These are phyloP conservation scores for Fraxinus angustifolia DNA, from an alignment of 305 asterid genomes.

Conservation along the genomic window DNA sequence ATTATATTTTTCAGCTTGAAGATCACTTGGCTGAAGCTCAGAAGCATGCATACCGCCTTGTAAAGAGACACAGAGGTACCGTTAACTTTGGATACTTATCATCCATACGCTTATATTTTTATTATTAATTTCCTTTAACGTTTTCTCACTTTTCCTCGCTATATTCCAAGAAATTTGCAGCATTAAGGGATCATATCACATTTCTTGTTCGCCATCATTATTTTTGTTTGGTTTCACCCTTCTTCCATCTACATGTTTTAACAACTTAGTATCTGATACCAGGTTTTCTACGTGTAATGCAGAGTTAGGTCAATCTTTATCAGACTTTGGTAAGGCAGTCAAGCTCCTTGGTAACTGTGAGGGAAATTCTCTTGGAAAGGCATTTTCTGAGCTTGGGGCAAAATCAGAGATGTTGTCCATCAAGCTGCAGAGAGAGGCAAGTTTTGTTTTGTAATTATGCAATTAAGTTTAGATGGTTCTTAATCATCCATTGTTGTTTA, in stretches of 20 bases:
- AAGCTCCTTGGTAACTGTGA: conserved; percentile 82
- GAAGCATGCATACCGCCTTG: conserved; percentile 91
- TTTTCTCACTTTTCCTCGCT: not conserved
- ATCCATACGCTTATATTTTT: conserved; percentile 8
- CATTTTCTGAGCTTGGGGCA: conserved; percentile 85
- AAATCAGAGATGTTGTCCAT: conserved; percentile 69
- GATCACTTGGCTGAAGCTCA: conserved; percentile 95
- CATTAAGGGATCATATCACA: conserved; percentile 4
- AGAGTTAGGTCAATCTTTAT: conserved; percentile 89
- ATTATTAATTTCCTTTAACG: conserved; percentile 7
- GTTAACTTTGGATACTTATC: conserved; percentile 20
- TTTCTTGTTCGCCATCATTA: not conserved
- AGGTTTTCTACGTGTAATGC: conserved; percentile 24
- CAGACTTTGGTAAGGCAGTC: conserved; percentile 93
- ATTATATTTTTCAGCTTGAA: conserved; percentile 90
- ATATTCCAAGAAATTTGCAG: conserved; percentile 9
- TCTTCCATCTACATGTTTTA: not conserved
- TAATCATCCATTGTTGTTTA: not conserved
- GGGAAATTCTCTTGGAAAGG: conserved; percentile 80
- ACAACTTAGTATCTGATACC: conserved; percentile 17
- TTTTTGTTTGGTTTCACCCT: conserved; percentile 16
- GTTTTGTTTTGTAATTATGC: not conserved
- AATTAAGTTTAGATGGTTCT: not conserved
- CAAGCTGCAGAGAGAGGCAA: conserved; percentile 82
- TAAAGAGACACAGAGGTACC: conserved; percentile 91